Evolutionary conservation across 2,329 filamentous ascomycete species (phyloP).

Genomic region (Ophiostoma tasmaniense): DNA sequence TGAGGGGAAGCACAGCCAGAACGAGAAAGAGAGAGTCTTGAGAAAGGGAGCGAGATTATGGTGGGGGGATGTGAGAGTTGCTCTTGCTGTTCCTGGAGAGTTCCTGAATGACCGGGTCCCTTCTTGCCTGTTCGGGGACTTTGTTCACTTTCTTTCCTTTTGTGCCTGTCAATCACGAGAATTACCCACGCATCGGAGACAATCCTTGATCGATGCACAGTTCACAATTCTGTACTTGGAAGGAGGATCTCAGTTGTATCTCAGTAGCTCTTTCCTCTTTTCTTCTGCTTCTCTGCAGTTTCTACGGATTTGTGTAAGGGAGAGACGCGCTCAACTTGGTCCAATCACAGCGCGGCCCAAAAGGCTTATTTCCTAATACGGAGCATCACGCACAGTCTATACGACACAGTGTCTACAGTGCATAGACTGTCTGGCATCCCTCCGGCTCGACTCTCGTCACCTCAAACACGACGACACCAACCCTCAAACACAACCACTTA

Average conservation of each 20-base stretch:
- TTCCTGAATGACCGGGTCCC: not conserved
- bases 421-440: not conserved
- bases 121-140: not conserved
- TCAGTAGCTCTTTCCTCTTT: not conserved
- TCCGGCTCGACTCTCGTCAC: not conserved
- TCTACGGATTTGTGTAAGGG: not conserved
- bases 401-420: not conserved
- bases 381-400: not conserved
- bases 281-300: not conserved
- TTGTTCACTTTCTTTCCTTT: not conserved
- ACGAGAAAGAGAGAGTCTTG: not conserved
- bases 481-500: too few species aligned
- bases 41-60: not conserved
- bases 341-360: not conserved
- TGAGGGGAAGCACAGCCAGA: not conserved
- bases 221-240: too few species aligned
- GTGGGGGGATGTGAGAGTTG: not conserved
- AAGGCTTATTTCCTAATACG: not conserved
- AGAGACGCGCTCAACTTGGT: not conserved
- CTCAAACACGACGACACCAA: not conserved
- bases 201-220: too few species aligned
- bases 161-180: not conserved
- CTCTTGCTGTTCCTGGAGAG: slow-evolving; percentile 4
- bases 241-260: too few species aligned
- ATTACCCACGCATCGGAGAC: not conserved